Evolutionary conservation across 345 rosid species (phyloP), one percentile per base, ranked within the genome.

Genomic region (Eucalyptus marginata): DNA sequence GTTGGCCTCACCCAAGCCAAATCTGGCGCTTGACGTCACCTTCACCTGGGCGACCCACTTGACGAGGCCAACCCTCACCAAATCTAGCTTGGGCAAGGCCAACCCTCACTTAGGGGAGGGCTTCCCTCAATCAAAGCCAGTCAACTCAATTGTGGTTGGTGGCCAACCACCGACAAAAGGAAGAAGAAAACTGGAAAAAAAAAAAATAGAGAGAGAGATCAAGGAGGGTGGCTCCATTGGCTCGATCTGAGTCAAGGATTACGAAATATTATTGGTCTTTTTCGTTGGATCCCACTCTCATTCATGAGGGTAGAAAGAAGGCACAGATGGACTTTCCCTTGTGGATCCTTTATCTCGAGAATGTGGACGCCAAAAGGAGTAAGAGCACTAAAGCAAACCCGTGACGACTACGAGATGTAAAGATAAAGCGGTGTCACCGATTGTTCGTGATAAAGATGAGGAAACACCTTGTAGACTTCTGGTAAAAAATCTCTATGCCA

Each of bases 1-100:
- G 58, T 54, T 10, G 1, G 5, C 25, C 58, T 54, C 10, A 8
- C 11, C 1, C 8, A 4, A 9, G 59, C 59, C 1, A 54, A 1
- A 54, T 54, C 2, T 8, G 10, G 27, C 0, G 5, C 58, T 4
- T 2, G 1, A 54, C 0, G 1, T 20, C 58, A 54, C 10, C 10
- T 52, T 52, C 58, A 52, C 58, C 1, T 3, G 1, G 0, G 25
- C 10, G 10, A 20, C 17, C 3, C 6, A 22, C n/a, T n/a, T n/a
- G n/a, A 25, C 25, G 20, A 54, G 58, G 10, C 25, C 1, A 5
- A 54, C 10, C 58, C 58, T 24, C 0, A 1, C 29, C n/a, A n/a
- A n/a, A n/a, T n/a, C n/a, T n/a, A n/a, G n/a, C n/a, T n/a, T n/a
- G n/a, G n/a, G 58, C 25, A 54, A 54, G 58, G 10, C 25, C 1